Percentiles rank a stretch among this genome's conserved stretches.
Evolutionary conservation across 192 early-diverging fungal genomes (phyloP).

Genomic region (Kickxella alabastrina): DNA sequence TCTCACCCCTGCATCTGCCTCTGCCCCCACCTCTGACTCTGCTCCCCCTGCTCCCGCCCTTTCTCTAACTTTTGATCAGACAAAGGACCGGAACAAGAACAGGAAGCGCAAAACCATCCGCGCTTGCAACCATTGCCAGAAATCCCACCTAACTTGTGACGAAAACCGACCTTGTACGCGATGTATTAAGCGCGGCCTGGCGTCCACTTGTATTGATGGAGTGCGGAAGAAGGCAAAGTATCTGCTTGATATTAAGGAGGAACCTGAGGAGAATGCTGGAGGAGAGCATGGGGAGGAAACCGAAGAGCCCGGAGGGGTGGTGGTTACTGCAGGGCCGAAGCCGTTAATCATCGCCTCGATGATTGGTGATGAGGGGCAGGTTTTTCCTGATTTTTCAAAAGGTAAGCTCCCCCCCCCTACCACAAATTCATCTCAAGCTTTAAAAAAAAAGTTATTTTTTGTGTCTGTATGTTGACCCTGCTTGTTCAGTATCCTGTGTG

Average conservation of each 20-base stretch:
- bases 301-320: too few relatives aligned
- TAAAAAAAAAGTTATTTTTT: too few relatives aligned
- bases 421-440: too few relatives aligned
- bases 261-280: conserved; percentile 1
- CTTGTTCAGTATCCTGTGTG: too few relatives aligned
- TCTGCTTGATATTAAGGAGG: conserved; percentile 62
- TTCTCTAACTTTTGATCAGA: too few relatives aligned
- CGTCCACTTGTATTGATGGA: conserved; percentile 74
- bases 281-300: conserved; percentile 11
- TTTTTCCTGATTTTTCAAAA: too few relatives aligned
- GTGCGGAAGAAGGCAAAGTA: conserved; percentile 91
- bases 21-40: not conserved
- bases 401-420: not conserved
- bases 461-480: too few relatives aligned
- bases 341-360: too few relatives aligned
- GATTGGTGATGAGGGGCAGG: too few relatives aligned
- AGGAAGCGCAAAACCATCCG: conserved; percentile 53
- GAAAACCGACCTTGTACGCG: conserved; percentile 77
- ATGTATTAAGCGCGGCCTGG: conserved; percentile 79
- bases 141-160: conserved; percentile 62
- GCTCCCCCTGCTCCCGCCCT: too few relatives aligned
- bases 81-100: too few relatives aligned
- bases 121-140: conserved; percentile 63
- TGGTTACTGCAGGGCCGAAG: not conserved
- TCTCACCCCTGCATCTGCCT: not conserved